These are phyloP conservation scores for Mycena venus DNA, from an alignment of 768 basidiomycete species.

Conservation along the genomic window DNA sequence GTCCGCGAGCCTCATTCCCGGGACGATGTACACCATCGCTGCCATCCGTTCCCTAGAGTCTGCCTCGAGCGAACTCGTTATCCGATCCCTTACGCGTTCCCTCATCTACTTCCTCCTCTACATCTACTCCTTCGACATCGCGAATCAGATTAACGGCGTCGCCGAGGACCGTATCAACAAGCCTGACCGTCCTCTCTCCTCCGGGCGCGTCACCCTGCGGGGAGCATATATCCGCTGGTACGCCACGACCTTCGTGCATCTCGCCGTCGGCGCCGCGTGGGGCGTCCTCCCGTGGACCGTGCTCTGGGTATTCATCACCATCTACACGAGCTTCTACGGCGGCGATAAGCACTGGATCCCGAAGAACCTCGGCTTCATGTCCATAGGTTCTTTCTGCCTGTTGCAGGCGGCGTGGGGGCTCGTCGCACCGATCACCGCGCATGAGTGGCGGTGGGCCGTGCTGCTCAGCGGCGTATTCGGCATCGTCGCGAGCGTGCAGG, in stretches of 20 bases:
- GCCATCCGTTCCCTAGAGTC: constrained; percentile 25
- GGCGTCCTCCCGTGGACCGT: constrained; percentile 26
- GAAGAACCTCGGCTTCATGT: constrained; percentile 29
- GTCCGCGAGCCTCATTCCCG: constrained; percentile 28
- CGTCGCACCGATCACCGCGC: constrained; percentile 19
- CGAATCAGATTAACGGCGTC: constrained; percentile 32
- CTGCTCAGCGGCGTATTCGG: constrained; percentile 43
- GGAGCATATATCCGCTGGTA: constrained; percentile 31
- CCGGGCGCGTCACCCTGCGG: constrained; percentile 19
- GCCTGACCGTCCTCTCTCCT: constrained; percentile 29
- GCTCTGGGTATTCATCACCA: constrained; percentile 23
- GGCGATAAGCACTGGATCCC: constrained; percentile 27
- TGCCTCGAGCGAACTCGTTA: background rate
- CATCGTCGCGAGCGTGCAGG: constrained; percentile 55
- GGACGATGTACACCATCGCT: constrained; percentile 25
- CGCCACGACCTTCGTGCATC: constrained; percentile 9
- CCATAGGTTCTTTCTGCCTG: constrained; percentile 18
- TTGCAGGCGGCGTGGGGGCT: constrained; percentile 24
- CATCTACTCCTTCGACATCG: constrained; percentile 32
- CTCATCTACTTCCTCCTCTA: constrained; percentile 31
- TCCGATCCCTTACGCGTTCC: constrained; percentile 9
- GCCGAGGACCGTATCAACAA: constrained; percentile 33
- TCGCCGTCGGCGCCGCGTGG: constrained; percentile 26
- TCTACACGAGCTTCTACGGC: constrained; percentile 24
- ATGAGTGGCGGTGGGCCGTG: constrained; percentile 15